A percentile compares a stretch with the other conserved stretches of the same genome.
These are phyloP conservation scores for Cercospora zeae-maydis DNA, from an alignment of 2,329 filamentous ascomycete species.

Conservation along the genomic window DNA sequence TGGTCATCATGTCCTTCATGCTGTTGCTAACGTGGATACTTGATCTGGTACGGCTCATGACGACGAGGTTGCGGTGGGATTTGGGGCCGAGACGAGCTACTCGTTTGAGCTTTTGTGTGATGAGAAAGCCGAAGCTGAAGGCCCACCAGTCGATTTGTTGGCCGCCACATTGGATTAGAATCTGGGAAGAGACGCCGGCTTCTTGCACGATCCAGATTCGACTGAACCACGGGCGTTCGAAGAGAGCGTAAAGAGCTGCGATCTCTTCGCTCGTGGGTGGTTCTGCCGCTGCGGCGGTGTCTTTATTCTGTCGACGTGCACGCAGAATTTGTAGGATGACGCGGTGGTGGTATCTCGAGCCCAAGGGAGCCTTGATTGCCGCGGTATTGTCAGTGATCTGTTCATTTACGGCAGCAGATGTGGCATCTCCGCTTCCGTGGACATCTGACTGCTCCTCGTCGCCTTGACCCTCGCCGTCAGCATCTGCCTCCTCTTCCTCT, in stretches of 20 bases:
- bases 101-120: conserved; percentile 8
- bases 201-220: conserved; percentile 13
- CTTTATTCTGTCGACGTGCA: background rate
- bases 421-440: background rate
- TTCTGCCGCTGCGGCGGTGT: background rate
- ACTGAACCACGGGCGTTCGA: conserved; percentile 4
- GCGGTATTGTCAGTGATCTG: background rate
- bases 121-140: conserved; percentile 8
- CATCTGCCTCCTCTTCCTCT: background rate
- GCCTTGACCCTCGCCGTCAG: background rate
- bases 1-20: conserved; percentile 2
- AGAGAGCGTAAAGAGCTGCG: background rate
- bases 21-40: background rate
- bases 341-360: background rate
- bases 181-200: conserved; percentile 1
- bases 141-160: conserved; percentile 11
- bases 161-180: background rate
- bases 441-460: background rate
- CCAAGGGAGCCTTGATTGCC: background rate
- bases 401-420: background rate
- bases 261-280: conserved; percentile 7
- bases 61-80: conserved; percentile 8
- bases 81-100: background rate
- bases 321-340: background rate
- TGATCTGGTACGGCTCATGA: conserved; percentile 4